Base-by-base conservation (phyloP, 2,329 filamentous ascomycete species). In the Teratosphaeria pseudoeucalypti region DNA sequence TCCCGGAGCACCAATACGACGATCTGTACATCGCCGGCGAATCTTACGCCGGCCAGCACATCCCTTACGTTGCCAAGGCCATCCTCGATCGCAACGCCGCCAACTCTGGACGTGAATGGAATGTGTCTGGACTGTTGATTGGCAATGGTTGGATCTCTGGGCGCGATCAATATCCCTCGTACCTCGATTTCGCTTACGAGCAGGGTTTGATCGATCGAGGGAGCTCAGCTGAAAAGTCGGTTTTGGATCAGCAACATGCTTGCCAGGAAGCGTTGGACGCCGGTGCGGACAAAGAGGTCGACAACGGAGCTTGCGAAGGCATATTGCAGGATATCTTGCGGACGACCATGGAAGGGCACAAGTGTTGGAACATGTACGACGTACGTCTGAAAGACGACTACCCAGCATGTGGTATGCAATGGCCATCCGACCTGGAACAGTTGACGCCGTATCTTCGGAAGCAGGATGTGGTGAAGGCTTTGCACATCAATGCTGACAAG, bases 81-180 rank as follows among this genome's bases (percentile, higher is more conserved):
- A 95, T 99, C 58, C 79, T 96, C 60, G 86, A 91, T 55, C 89
- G 90, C 62, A 99, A 99, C 77, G 58, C 34, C 11, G 65, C 67
- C n/a, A 68, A 73, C 2, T 65, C 66, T 4, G 64, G 76, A 5
- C 74, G 77, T 58, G 73, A 75, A 29, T 99, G 92, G 94, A 87
- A 87, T 56, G 76, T 99, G 32, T 82, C 86, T 65, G 94, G 92
- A 9, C 78, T 99, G 23, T 73, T 99, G 39, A 97, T 99, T 62
- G 95, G 95, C 58, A 99, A 99, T 72, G 94, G 92, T 47, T 99
- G 95, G 94, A 92, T 99, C 57, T 89, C 92, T 2, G 92, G 92
- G 1, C 78, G 79, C 7, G 89, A 96, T 55, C 94, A 99, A 72
- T 99, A 97, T 73, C 85, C 87, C 34, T 81, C 92, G 0, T 96